phyloP scores from a whole-genome alignment of 208 protist species.

The Leishmania braziliensis region DNA sequence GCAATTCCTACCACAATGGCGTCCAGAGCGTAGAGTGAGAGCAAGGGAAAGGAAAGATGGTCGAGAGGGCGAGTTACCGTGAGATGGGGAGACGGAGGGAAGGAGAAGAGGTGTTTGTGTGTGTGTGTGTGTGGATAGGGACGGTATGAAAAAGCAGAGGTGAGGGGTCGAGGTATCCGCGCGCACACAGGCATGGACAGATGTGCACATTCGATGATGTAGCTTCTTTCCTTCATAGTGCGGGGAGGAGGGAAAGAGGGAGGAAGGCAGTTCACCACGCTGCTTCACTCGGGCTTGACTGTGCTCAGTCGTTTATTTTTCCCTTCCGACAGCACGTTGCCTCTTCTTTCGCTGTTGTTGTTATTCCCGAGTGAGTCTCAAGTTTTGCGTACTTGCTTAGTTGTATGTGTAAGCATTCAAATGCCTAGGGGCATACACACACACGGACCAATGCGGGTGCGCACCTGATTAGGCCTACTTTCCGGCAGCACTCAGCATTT shows the following conservation, averaged over 20 bases:
- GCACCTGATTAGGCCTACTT: background rate
- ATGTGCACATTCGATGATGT: background rate
- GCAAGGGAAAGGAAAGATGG: background rate
- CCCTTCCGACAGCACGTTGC: background rate
- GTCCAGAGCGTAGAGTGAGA: background rate
- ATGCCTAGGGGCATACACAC: background rate
- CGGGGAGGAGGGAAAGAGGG: background rate
- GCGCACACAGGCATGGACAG: background rate
- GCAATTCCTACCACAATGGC: background rate
- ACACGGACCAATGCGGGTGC: background rate
- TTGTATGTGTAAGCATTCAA: background rate
- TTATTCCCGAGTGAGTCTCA: background rate
- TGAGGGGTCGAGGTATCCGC: background rate
- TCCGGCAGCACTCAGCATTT: slow-evolving; percentile 18
- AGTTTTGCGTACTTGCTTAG: background rate
- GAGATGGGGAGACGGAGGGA: background rate
- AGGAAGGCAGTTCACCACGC: background rate
- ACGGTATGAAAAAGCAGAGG: background rate
- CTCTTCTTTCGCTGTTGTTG: background rate
- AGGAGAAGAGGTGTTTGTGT: background rate
- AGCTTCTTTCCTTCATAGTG: background rate
- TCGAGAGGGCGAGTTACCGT: background rate
- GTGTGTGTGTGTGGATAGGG: background rate
- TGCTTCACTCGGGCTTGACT: background rate
- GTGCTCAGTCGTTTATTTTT: background rate